Percentiles rank a stretch among this genome's conserved stretches.
These are phyloP conservation scores for Trypanosoma rangeli DNA, from an alignment of 208 protist genomes.

Conservation along the genomic window DNA sequence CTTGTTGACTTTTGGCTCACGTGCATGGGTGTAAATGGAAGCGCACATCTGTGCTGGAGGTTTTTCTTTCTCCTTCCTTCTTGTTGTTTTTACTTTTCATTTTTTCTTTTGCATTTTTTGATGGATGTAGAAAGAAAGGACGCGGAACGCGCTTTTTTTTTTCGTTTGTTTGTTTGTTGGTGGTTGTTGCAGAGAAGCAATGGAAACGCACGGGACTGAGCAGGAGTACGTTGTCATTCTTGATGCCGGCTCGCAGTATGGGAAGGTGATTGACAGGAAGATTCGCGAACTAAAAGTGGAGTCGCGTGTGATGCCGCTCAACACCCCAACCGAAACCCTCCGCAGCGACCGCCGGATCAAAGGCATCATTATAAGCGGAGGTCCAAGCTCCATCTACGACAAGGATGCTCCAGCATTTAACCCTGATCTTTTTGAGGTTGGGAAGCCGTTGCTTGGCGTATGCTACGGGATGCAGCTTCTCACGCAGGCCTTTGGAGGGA, in stretches of 20 bases:
- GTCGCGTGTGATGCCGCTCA: conserved; percentile 89
- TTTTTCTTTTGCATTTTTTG: background rate
- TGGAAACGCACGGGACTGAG: background rate
- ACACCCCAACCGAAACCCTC: conserved; percentile 55
- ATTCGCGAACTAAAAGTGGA: conserved; percentile 94
- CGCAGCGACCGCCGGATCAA: conserved; percentile 52
- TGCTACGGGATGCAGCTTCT: conserved; percentile 99
- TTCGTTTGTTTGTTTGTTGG: background rate
- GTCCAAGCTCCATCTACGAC: conserved; percentile 90
- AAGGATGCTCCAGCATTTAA: conserved; percentile 86
- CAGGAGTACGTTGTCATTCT: conserved; percentile 92
- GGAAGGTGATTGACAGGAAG: conserved; percentile 96
- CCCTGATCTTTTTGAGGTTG: conserved; percentile 64
- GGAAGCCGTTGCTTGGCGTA: conserved; percentile 95
- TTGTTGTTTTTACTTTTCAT: conserved; percentile 11
- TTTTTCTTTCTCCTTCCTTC: no score
- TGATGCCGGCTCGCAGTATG: conserved; percentile 96
- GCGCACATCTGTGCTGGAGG: background rate
- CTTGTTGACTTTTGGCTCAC: background rate
- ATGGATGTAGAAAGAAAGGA: background rate
- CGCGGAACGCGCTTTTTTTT: background rate
- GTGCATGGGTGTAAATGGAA: background rate
- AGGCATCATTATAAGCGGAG: conserved; percentile 96
- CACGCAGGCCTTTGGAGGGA: conserved; percentile 79
- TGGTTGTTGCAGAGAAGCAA: background rate